phyloP scores from a whole-genome alignment of 352 stramenopile genomes.

The Saprolegnia diclina region DNA sequence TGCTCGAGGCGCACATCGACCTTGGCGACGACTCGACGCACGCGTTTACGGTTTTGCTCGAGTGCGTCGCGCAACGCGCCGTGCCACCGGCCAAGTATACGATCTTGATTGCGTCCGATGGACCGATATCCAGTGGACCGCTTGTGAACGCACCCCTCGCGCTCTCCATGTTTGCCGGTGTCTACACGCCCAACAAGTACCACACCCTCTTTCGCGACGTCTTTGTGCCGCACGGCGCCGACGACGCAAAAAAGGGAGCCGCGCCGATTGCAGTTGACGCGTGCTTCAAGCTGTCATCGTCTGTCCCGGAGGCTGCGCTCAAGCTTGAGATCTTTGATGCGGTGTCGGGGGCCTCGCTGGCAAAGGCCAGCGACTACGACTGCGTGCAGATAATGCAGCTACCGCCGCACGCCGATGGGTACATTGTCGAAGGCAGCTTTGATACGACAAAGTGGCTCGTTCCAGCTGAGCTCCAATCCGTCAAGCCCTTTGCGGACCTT shows the following conservation, averaged over 20 bases:
- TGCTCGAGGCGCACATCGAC: conserved; percentile 13
- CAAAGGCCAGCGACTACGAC: conserved; percentile 32
- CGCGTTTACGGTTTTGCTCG: conserved; percentile 54
- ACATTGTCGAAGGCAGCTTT: conserved; percentile 63
- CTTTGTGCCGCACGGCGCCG: conserved; percentile 28
- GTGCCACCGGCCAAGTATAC: conserved; percentile 51
- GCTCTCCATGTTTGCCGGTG: conserved; percentile 42
- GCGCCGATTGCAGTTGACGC: neutral
- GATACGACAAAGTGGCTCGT: conserved; percentile 48
- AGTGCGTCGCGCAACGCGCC: conserved; percentile 34
- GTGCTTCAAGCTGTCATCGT: conserved; percentile 14
- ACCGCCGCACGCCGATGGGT: conserved; percentile 34
- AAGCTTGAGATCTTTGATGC: conserved; percentile 58
- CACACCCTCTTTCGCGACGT: conserved; percentile 64
- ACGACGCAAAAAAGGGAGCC: conserved; percentile 3
- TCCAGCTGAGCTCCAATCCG: conserved; percentile 39
- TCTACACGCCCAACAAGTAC: conserved; percentile 60
- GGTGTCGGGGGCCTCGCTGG: conserved; percentile 31
- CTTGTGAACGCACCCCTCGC: conserved; percentile 37
- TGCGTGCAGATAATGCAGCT: conserved; percentile 48
- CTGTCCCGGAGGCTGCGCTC: conserved; percentile 31
- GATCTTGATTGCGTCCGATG: conserved; percentile 49
- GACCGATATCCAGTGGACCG: conserved; percentile 19
- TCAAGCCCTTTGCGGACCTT: conserved; percentile 41
- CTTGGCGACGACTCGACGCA: neutral